Base-by-base conservation (phyloP, 1,284 basidiomycete genomes). In the Puccinia novopanici region DNA sequence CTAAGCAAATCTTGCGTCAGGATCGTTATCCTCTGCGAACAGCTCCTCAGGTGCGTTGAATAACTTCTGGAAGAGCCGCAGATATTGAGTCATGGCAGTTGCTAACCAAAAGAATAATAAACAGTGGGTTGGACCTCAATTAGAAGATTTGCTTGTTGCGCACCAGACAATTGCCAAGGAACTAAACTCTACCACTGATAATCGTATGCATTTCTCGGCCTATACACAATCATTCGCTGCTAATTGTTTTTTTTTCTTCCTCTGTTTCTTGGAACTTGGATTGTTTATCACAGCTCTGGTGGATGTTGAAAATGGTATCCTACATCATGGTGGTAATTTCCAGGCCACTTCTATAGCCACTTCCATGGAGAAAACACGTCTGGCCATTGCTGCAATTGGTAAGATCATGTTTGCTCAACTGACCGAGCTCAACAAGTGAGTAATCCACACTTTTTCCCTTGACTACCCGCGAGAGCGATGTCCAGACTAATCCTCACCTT, bases 321-420 rank as follows among this genome's bases (percentile, higher is more conserved):
- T 92, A 6, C 91, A 93, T 85, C 91, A 93, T 83, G 93, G 93
- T 24, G 93, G 93, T 15, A 93, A 93, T 84, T 94, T 94, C 89
- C 92, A 93, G 85, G 92, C 92, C 0, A 92, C 93, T 89, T 89
- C 92, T 0, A 90, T 95, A 72, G 92, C 93, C 12, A 93, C 92
- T 81, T 91, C 91, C 8, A 93, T 94, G 91, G 93, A 95, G 85
- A 93, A 93, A 85, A 92, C 92, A 3, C 91, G 93, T 22, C 89
- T 94, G 52, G 89, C 91, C 3, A 87, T 95, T 40, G 90, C 92
- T 82, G 92, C 93, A 83, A 89, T 94, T 78, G 93, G 93, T 80
- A 93, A 93, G 86, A 87, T 95, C 68, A 87, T 93, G 81, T 95
- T 94, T 85, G 89, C 92, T 17, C 93, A 95, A 85, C 89, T 90